phyloP scores from a whole-genome alignment of 345 rosid genomes.

The Gossypioides kirkii region DNA sequence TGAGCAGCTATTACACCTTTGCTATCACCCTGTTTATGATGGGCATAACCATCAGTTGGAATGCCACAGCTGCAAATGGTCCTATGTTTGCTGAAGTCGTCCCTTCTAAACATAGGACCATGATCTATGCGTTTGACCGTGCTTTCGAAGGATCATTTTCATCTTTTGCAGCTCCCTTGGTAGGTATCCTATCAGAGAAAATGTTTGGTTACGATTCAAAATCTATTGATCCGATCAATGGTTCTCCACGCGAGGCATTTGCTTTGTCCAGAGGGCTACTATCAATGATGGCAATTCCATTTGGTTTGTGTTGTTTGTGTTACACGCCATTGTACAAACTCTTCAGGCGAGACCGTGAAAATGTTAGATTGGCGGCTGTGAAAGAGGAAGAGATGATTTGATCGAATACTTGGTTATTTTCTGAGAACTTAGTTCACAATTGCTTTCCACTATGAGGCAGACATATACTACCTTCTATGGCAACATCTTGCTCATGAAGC shows the following conservation, averaged over 20 bases:
- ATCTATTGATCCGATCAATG: conserved; percentile 56
- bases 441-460: neutral
- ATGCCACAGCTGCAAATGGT: conserved; percentile 75
- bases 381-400: conserved; percentile 60
- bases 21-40: conserved; percentile 62
- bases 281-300: conserved; percentile 88
- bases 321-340: conserved; percentile 74
- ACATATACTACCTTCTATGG: neutral
- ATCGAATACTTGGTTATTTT: conserved; percentile 4
- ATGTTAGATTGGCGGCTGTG: conserved; percentile 33
- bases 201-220: conserved; percentile 74
- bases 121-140: conserved; percentile 93
- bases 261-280: conserved; percentile 85
- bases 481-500: neutral
- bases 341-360: conserved; percentile 68
- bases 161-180: conserved; percentile 91
- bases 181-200: conserved; percentile 85
- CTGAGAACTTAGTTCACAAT: neutral
- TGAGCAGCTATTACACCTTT: conserved; percentile 51
- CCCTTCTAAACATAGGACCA: conserved; percentile 80
- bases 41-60: conserved; percentile 94
- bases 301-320: conserved; percentile 73
- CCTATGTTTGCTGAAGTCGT: conserved; percentile 97
- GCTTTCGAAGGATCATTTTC: conserved; percentile 92
- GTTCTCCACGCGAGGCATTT: conserved; percentile 59